phyloP scores from a whole-genome alignment of 179 eudicot species.

The Beta macrorhiza region DNA sequence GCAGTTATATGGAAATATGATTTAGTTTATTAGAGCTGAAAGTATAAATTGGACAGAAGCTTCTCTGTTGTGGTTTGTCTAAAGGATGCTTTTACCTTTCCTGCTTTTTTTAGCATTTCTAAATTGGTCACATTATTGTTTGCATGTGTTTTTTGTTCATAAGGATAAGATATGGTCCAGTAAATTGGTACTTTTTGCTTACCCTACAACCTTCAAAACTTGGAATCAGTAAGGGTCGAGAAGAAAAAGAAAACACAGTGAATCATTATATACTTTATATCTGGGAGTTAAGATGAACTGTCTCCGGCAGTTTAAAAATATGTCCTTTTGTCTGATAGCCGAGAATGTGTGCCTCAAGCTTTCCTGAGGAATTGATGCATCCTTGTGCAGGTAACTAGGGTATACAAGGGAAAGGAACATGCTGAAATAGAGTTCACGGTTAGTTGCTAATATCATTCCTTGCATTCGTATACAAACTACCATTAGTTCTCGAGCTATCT shows the following conservation, averaged over 20 bases:
- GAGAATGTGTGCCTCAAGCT: slow-evolving; percentile 5
- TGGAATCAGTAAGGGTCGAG: background rate
- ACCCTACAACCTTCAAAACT: background rate
- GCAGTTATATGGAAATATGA: background rate
- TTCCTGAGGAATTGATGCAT: background rate
- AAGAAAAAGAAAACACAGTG: background rate
- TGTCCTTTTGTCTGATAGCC: background rate
- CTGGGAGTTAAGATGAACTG: background rate
- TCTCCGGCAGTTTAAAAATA: background rate
- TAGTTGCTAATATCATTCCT: slow-evolving; percentile 28
- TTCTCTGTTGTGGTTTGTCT: background rate
- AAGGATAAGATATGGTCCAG: background rate
- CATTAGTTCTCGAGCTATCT: background rate
- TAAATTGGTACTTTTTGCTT: background rate
- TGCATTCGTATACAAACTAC: background rate
- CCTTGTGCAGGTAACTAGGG: slow-evolving; percentile 69
- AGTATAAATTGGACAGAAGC: background rate
- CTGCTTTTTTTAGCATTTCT: background rate
- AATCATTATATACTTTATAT: background rate
- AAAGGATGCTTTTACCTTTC: background rate
- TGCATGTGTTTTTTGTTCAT: background rate
- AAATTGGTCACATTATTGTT: background rate
- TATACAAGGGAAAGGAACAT: slow-evolving; percentile 83
- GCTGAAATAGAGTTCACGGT: slow-evolving; percentile 86
- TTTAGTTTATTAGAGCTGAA: background rate